phyloP scores from a whole-genome alignment of 2,329 filamentous ascomycete genomes.

The Fusarium stilboides region DNA sequence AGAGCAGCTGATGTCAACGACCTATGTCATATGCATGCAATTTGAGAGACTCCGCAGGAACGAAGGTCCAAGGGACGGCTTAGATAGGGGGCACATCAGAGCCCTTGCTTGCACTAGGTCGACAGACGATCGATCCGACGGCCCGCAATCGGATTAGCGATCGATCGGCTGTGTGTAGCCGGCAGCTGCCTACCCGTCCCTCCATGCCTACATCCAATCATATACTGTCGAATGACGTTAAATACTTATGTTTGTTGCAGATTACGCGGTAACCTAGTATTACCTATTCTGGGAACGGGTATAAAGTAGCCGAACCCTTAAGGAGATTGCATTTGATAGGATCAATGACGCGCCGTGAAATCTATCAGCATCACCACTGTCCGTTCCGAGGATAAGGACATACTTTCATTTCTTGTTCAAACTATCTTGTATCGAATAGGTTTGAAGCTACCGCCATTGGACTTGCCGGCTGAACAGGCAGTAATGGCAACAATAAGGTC shows the following conservation, averaged over 20 bases:
- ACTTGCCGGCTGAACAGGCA: conserved; percentile 12
- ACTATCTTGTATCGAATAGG: conserved; percentile 9
- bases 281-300: background rate
- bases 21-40: background rate
- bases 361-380: background rate
- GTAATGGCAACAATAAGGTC: conserved; percentile 14
- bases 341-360: conserved; percentile 1
- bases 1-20: background rate
- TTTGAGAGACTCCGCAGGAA: background rate
- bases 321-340: background rate
- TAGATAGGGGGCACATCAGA: background rate
- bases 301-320: background rate
- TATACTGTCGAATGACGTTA: background rate
- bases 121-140: background rate
- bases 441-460: conserved; percentile 9
- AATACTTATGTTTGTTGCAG: background rate
- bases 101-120: background rate
- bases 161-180: background rate
- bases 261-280: background rate
- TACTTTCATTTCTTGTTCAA: background rate
- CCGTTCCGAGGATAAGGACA: background rate
- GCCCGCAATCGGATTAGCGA: background rate
- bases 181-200: background rate
- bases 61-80: background rate
- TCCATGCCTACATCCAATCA: background rate